A percentile compares a stretch with the other conserved stretches of the same genome.
phyloP scores from a whole-genome alignment of 1,284 basidiomycete genomes.

The Austropuccinia psidii region DNA sequence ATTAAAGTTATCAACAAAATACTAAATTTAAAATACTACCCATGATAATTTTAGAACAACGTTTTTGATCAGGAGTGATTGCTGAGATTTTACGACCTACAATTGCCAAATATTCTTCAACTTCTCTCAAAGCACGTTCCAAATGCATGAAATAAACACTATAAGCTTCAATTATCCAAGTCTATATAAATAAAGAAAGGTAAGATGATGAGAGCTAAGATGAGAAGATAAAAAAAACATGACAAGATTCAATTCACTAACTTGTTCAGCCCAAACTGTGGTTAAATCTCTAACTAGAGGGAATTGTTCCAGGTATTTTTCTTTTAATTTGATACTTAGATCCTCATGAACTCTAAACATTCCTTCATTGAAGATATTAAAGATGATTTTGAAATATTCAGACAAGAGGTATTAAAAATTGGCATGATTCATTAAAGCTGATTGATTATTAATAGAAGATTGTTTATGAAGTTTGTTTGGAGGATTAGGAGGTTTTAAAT shows the following conservation, averaged over 20 bases:
- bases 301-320: constrained; percentile 84
- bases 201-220: background rate
- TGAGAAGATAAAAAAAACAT: too few species aligned
- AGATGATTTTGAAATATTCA: constrained; percentile 70
- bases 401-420: constrained; percentile 56
- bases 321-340: constrained; percentile 69
- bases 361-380: constrained; percentile 72
- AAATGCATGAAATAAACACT: constrained; percentile 83
- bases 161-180: constrained; percentile 83
- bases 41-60: constrained; percentile 24
- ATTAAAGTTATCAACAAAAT: background rate
- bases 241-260: constrained; percentile 47
- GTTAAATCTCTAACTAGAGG: constrained; percentile 81
- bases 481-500: constrained; percentile 37
- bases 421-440: constrained; percentile 45
- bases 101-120: constrained; percentile 67
- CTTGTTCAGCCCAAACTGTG: constrained; percentile 85
- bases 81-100: constrained; percentile 45
- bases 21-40: background rate
- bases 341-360: constrained; percentile 78
- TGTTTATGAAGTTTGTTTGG: constrained; percentile 40
- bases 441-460: constrained; percentile 9
- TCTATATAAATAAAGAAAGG: constrained; percentile 52
- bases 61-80: constrained; percentile 7
- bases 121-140: constrained; percentile 75